Conservation (phyloP, 1,284 basidiomycete genomes). For the Irpex sp. region DNA sequence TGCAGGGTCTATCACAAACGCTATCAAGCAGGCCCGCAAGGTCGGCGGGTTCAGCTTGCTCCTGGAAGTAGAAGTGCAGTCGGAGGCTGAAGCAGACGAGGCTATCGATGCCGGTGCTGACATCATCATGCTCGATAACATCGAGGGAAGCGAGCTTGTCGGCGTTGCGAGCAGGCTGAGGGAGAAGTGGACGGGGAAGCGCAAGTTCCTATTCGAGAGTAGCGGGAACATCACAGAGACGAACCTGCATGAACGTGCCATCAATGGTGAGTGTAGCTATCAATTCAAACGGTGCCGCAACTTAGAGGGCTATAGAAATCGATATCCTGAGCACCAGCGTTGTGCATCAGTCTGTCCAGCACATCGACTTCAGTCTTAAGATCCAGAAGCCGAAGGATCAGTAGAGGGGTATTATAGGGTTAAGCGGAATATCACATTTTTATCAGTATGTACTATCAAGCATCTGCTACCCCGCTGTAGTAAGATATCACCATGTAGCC, state of each 20-base stretch:
- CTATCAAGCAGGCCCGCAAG: conserved; percentile 80
- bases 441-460: not conserved
- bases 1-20: conserved; percentile 85
- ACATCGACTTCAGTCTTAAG: conserved; percentile 94
- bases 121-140: conserved; percentile 98
- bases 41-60: conserved; percentile 93
- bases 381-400: conserved; percentile 59
- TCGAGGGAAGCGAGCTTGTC: conserved; percentile 74
- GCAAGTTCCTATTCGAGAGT: conserved; percentile 86
- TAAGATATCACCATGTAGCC: not conserved
- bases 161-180: conserved; percentile 69
- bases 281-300: not conserved
- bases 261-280: conserved; percentile 57
- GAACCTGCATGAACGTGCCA: conserved; percentile 73
- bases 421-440: too few relatives aligned
- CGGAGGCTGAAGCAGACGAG: conserved; percentile 89
- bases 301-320: conserved; percentile 57
- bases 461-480: not conserved
- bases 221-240: conserved; percentile 90
- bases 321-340: conserved; percentile 92
- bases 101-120: conserved; percentile 96
- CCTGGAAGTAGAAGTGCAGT: conserved; percentile 93
- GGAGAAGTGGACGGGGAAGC: conserved; percentile 73
- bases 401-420: not conserved
- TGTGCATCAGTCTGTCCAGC: conserved; percentile 89